phyloP scores from a whole-genome alignment of 345 rosid species.

The Cardiospermum halicacabum region DNA sequence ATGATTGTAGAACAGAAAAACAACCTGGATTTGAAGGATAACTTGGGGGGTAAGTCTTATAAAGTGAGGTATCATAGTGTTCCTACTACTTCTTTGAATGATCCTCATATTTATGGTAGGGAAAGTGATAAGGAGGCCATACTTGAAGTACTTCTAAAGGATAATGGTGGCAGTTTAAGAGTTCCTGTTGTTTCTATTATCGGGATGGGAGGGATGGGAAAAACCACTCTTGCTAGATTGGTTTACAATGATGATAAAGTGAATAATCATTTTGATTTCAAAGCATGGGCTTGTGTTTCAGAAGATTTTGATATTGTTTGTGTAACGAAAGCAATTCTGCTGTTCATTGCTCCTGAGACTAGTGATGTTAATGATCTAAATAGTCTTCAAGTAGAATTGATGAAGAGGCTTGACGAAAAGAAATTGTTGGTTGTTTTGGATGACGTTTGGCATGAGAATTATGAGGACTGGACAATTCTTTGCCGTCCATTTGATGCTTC shows the following conservation, averaged over 20 bases:
- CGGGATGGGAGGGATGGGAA: conserved; percentile 10
- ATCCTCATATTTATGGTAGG: conserved; percentile 23
- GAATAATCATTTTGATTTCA: conserved; percentile 11
- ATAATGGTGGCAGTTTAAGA: not conserved
- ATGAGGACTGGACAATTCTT: conserved; percentile 14
- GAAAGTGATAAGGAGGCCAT: conserved; percentile 16
- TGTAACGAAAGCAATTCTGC: conserved; percentile 19
- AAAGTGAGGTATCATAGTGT: not conserved
- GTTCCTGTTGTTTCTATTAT: not conserved
- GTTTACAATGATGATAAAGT: conserved; percentile 8
- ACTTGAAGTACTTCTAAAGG: conserved; percentile 10
- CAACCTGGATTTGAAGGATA: conserved; percentile 1
- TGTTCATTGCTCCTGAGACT: not conserved
- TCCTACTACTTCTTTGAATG: conserved; percentile 8
- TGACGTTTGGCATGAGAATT: conserved; percentile 14
- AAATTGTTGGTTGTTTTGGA: conserved; percentile 23
- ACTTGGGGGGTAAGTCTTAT: not conserved
- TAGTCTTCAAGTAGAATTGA: conserved; percentile 17
- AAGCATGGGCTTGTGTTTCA: conserved; percentile 20
- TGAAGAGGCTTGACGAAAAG: not conserved
- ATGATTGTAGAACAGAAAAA: not conserved
- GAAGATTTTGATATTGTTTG: not conserved
- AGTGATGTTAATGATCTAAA: conserved; percentile 4
- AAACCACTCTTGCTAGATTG: conserved; percentile 6
- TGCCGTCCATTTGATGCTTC: conserved; percentile 3